Percentiles rank a stretch among this genome's conserved stretches.
Conservation (phyloP, 805 yeast species). For the Metschnikowia lochheadii region DNA sequence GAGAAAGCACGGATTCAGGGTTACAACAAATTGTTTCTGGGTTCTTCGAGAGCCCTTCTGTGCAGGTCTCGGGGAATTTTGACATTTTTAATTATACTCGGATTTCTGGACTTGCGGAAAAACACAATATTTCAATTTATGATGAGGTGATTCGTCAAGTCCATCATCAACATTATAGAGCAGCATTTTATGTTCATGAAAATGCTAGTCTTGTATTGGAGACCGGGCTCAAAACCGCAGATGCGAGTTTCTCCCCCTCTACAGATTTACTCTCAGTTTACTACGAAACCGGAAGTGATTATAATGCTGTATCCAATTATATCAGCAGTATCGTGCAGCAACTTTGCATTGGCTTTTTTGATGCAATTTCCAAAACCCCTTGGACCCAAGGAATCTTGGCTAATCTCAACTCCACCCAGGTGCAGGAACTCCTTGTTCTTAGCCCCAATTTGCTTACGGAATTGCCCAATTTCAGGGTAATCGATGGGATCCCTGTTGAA, state of each 20-base stretch:
- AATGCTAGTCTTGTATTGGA: constrained; percentile 26
- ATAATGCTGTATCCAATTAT: constrained; percentile 26
- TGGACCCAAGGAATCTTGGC: constrained; percentile 17
- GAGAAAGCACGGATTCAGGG: constrained; percentile 14
- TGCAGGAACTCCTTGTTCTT: constrained; percentile 7
- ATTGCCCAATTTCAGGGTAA: constrained; percentile 21
- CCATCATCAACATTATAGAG: constrained; percentile 30
- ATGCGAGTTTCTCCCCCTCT: constrained; percentile 18
- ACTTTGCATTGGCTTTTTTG: constrained; percentile 15
- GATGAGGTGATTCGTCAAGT: constrained; percentile 27
- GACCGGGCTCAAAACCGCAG: constrained; percentile 17
- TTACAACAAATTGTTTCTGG: constrained; percentile 13
- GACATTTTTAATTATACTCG: constrained; percentile 20
- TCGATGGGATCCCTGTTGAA: constrained; percentile 24
- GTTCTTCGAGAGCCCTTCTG: constrained; percentile 20
- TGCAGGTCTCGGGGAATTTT: constrained; percentile 23
- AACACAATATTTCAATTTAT: constrained; percentile 21
- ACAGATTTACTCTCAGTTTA: constrained; percentile 22
- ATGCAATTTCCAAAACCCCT: constrained; percentile 18
- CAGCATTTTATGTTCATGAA: constrained; percentile 26
- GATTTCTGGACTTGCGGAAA: constrained; percentile 17
- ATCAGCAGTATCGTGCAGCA: constrained; percentile 17
- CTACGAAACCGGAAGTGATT: constrained; percentile 33
- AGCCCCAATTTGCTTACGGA: constrained; percentile 25
- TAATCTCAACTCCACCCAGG: constrained; percentile 9